Evolutionary conservation across 305 asterid genomes (phyloP).

Genomic region (Fraxinus floribunda): DNA sequence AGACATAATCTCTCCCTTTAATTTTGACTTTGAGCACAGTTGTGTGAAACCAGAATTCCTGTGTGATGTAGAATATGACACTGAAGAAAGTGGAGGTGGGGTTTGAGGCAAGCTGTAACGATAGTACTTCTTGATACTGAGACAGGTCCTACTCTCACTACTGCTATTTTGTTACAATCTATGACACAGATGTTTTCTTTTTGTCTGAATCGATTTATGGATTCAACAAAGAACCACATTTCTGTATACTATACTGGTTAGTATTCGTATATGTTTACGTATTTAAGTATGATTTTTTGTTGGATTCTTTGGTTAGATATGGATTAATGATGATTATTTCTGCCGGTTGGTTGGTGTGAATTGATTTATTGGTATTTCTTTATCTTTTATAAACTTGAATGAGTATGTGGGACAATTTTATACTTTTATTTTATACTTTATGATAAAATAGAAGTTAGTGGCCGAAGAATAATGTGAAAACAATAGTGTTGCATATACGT

Average conservation of each 20-base stretch:
- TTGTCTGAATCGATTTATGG: slow-evolving; percentile 21
- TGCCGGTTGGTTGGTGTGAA: slow-evolving; percentile 28
- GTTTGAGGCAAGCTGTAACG: slow-evolving; percentile 42
- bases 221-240: not conserved
- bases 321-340: slow-evolving; percentile 17
- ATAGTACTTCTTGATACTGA: slow-evolving; percentile 45
- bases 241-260: not conserved
- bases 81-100: slow-evolving; percentile 7
- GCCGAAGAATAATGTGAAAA: no score
- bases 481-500: no score
- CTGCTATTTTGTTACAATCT: slow-evolving; percentile 1
- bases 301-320: no score
- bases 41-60: not conserved
- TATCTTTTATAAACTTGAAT: no score
- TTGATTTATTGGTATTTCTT: no score
- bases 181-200: not conserved
- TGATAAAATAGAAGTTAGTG: no score
- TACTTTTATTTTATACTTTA: no score
- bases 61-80: slow-evolving; percentile 20
- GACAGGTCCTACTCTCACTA: slow-evolving; percentile 20
- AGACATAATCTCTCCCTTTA: slow-evolving; percentile 36
- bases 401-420: no score
- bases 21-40: slow-evolving; percentile 22
- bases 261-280: no score
- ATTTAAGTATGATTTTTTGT: no score